Evolutionary conservation across 192 early-diverging fungal species (phyloP).

Genomic region (Fimicolochytrium jonesii): DNA sequence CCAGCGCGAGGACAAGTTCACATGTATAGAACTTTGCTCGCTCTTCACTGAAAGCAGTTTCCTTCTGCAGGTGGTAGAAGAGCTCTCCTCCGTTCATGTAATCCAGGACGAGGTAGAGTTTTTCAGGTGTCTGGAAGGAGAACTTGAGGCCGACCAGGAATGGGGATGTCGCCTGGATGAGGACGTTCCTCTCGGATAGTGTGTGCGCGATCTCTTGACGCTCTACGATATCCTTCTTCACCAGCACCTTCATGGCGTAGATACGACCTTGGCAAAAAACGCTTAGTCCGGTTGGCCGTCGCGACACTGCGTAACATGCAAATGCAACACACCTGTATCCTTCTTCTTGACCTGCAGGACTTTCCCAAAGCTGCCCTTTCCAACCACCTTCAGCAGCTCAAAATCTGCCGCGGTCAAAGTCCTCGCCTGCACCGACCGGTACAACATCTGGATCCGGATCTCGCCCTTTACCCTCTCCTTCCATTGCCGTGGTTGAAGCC

Average conservation of each 20-base stretch:
- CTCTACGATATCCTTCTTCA: conserved; percentile 69
- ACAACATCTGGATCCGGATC: conserved; percentile 50
- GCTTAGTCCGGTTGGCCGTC: not conserved
- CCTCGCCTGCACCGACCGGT: conserved; percentile 37
- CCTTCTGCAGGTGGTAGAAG: conserved; percentile 90
- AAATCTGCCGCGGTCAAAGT: conserved; percentile 56
- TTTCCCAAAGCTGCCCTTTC: conserved; percentile 77
- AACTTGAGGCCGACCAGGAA: conserved; percentile 94
- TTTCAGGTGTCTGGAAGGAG: conserved; percentile 77
- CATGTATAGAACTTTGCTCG: conserved; percentile 78
- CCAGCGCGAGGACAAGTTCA: conserved; percentile 64
- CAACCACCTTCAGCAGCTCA: conserved; percentile 68
- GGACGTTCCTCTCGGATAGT: conserved; percentile 70
- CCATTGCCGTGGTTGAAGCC: conserved; percentile 38
- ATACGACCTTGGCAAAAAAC: conserved; percentile 52
- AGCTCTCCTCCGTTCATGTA: conserved; percentile 80
- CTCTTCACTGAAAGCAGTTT: conserved; percentile 82
- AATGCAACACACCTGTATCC: conserved; percentile 55
- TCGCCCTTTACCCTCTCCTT: conserved; percentile 46
- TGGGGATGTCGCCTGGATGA: conserved; percentile 68
- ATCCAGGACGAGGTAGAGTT: conserved; percentile 75
- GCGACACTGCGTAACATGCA: too few species aligned
- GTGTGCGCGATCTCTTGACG: conserved; percentile 73
- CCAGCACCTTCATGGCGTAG: conserved; percentile 80
- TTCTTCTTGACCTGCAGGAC: conserved; percentile 75